phyloP scores from a whole-genome alignment of 257 asterid species.

The Jasminum sambac region DNA sequence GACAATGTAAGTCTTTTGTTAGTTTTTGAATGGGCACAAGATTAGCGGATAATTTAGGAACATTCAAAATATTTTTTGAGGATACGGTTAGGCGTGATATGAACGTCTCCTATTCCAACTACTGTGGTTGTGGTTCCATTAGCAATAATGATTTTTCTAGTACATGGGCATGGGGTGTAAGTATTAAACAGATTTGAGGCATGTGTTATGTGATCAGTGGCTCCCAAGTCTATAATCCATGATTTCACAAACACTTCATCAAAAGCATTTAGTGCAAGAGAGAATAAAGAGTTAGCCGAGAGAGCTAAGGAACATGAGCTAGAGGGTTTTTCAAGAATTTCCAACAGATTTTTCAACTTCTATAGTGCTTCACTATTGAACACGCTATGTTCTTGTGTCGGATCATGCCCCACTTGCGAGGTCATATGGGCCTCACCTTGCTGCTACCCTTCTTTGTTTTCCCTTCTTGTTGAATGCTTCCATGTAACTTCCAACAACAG shows the following conservation, averaged over 20 bases:
- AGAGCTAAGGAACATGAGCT: slow-evolving; percentile 2
- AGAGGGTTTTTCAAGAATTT: not conserved
- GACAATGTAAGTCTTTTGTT: slow-evolving; percentile 3
- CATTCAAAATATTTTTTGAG: slow-evolving; percentile 11
- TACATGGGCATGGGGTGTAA: slow-evolving; percentile 4
- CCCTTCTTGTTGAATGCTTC: not conserved
- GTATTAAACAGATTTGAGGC: not conserved
- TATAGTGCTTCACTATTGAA: too few species aligned
- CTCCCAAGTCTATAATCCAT: slow-evolving; percentile 9
- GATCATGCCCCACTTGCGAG: too few species aligned
- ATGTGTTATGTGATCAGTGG: not conserved
- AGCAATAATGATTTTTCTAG: slow-evolving; percentile 9
- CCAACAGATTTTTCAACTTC: too few species aligned
- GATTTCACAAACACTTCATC: not conserved
- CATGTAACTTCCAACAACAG: not conserved
- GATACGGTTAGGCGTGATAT: not conserved
- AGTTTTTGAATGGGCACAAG: slow-evolving; percentile 9
- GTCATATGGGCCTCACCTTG: not conserved
- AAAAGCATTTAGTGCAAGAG: not conserved
- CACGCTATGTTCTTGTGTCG: too few species aligned
- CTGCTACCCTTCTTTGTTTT: not conserved
- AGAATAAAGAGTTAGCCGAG: not conserved
- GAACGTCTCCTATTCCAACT: not conserved
- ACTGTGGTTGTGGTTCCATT: not conserved
- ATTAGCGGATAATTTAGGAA: not conserved